These are phyloP conservation scores for Cladobotryum mycophilum DNA, from an alignment of 2,329 filamentous ascomycete species.

Conservation along the genomic window DNA sequence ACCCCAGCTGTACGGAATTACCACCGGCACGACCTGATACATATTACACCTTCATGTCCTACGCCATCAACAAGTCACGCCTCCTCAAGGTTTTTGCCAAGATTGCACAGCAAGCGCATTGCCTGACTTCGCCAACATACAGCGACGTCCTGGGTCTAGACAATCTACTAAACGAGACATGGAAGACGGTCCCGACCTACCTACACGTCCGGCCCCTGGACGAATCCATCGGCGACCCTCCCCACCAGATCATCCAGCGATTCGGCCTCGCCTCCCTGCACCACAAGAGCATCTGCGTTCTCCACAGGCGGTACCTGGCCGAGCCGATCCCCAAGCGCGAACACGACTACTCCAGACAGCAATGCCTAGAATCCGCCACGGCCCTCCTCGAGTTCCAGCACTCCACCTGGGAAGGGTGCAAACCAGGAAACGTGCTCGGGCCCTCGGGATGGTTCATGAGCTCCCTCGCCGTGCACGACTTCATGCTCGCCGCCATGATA, in stretches of 20 bases:
- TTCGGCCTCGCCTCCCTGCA: conserved; percentile 47
- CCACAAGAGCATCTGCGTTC: conserved; percentile 49
- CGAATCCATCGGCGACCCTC: conserved; percentile 42
- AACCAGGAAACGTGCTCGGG: conserved; percentile 48
- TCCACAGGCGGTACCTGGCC: conserved; percentile 48
- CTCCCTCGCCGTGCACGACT: conserved; percentile 54
- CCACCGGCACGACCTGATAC: conserved; percentile 50
- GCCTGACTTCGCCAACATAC: conserved; percentile 41
- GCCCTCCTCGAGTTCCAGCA: conserved; percentile 42
- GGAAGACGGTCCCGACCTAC: conserved; percentile 39
- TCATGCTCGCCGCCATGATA: conserved; percentile 55
- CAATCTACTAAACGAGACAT: conserved; percentile 37
- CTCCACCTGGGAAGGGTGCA: conserved; percentile 40
- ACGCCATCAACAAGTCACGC: conserved; percentile 45
- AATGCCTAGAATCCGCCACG: conserved; percentile 45
- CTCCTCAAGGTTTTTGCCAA: conserved; percentile 43
- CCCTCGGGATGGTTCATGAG: conserved; percentile 51
- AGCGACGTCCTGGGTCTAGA: conserved; percentile 45
- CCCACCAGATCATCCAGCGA: conserved; percentile 43
- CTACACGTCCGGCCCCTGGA: conserved; percentile 44
- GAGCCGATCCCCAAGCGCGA: conserved; percentile 36
- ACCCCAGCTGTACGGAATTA: conserved; percentile 46
- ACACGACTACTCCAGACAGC: conserved; percentile 46
- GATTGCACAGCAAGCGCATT: conserved; percentile 45
- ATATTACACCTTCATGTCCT: conserved; percentile 54